Base-by-base conservation (phyloP, 805 yeast genomes). In the Soucietia sequanensis region DNA sequence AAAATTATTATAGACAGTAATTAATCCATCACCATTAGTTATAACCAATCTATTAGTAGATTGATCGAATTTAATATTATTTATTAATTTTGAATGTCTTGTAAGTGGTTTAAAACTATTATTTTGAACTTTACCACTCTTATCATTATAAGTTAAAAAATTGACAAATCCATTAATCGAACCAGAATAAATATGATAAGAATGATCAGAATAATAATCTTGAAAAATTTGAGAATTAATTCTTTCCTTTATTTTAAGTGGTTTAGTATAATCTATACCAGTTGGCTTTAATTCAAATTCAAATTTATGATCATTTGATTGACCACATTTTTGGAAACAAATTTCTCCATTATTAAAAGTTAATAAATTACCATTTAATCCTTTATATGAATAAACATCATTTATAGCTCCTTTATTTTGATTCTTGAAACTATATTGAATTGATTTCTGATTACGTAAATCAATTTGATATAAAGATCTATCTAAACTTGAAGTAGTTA, bases 401-500 rank as follows among this genome's bases (percentile, higher is more conserved):
- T 38, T 23, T 5, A 45, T 31, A 15, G 42, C 30, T 4, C 44
- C 44, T n/a, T 31, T 27, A 3, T 37, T 19, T 5, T 27, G 29
- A 14, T 27, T 27, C 19, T 6, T 30, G 15, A 44, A 37, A 6
- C 30, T 21, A 27, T 47, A 42, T 9, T 37, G 29, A 4, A 35
- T 18, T 5, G 49, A 16, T 22, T 46, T 31, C 5, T 42, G 44
- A 9, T 38, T 40, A 10, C 62, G 40, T 10, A 62, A 34, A 32
- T 62, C 66, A 6, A 60, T 31, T 2, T 42, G 31, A 39, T 43
- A 47, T 15, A 55, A 21, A 11, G 21, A 35, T 1, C 59, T 56
- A 29, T 56, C 52, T 15, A 52, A 45, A 27, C 59, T 49, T 9
- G n/a, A n/a, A n/a, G n/a, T n/a, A n/a, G n/a, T n/a, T n/a, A n/a